Conservation (phyloP, 2,329 filamentous ascomycete species). For the Sporothrix phasma region DNA sequence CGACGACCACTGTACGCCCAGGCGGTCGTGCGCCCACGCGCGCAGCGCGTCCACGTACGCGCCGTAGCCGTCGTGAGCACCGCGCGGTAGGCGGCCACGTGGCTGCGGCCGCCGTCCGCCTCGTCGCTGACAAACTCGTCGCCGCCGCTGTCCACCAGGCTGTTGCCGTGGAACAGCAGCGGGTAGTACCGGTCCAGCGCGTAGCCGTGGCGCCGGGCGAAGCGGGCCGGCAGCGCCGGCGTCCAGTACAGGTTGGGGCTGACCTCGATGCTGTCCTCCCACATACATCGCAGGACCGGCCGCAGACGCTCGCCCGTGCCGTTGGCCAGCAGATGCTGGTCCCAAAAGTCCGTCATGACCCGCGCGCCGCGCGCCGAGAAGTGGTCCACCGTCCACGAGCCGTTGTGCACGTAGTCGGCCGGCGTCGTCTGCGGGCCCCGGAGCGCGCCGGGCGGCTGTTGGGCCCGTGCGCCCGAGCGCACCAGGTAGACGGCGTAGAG, state of each 20-base stretch:
- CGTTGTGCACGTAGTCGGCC: background rate
- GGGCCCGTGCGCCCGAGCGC: background rate
- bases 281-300: background rate
- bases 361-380: background rate
- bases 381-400: slow-evolving; percentile 2
- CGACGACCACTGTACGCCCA: background rate
- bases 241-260: background rate
- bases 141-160: background rate
- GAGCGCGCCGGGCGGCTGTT: background rate
- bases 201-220: background rate
- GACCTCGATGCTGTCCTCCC: slow-evolving; percentile 6
- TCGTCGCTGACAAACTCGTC: background rate
- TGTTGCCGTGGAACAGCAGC: background rate
- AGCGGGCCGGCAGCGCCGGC: background rate
- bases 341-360: background rate
- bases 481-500: background rate
- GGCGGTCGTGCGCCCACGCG: background rate
- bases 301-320: background rate
- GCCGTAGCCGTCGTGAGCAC: background rate
- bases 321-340: background rate
- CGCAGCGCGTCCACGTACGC: background rate
- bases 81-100: background rate
- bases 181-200: background rate
- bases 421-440: background rate
- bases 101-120: background rate